Evolutionary conservation across 2,329 filamentous ascomycete species (phyloP).

Genomic region (Pleochaeta shiraiana): DNA sequence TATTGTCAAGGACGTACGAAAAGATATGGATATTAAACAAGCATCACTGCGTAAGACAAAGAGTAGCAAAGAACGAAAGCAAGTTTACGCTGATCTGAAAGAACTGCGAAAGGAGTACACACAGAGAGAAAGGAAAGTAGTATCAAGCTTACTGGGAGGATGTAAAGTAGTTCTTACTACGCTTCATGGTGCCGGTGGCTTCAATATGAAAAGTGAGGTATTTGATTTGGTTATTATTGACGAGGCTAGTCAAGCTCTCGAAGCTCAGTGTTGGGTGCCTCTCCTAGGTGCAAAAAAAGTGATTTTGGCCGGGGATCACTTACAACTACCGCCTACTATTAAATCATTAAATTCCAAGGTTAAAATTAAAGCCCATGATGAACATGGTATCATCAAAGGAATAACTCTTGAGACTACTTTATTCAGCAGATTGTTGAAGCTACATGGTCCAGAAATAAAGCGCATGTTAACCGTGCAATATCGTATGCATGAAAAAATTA

Average conservation of each 20-base stretch:
- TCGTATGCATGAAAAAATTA: conserved; percentile 91
- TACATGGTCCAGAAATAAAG: conserved; percentile 72
- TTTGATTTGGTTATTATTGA: conserved; percentile 96
- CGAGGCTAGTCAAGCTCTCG: conserved; percentile 85
- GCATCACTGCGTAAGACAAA: conserved; percentile 72
- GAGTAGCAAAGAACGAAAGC: conserved; percentile 54
- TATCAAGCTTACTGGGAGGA: conserved; percentile 47
- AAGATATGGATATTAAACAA: conserved; percentile 86
- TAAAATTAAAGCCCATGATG: conserved; percentile 19
- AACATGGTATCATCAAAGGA: conserved; percentile 24
- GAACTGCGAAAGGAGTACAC: conserved; percentile 76
- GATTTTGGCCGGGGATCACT: conserved; percentile 79
- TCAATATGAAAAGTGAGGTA: conserved; percentile 52
- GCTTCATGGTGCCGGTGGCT: conserved; percentile 75
- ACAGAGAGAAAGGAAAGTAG: conserved; percentile 62
- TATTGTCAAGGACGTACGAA: conserved; percentile 74
- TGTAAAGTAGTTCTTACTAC: conserved; percentile 86
- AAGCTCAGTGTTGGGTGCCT: conserved; percentile 95
- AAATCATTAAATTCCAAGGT: conserved; percentile 45
- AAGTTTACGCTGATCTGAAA: conserved; percentile 68
- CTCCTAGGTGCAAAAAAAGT: conserved; percentile 62
- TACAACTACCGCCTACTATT: conserved; percentile 87
- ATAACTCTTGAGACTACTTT: conserved; percentile 68
- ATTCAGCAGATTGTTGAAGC: conserved; percentile 65
- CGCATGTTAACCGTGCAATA: conserved; percentile 94